Evolutionary conservation across 1,284 basidiomycete genomes (phyloP), one percentile per base, ranked within the genome.

Genomic region (Leccinum griseonigrum): DNA sequence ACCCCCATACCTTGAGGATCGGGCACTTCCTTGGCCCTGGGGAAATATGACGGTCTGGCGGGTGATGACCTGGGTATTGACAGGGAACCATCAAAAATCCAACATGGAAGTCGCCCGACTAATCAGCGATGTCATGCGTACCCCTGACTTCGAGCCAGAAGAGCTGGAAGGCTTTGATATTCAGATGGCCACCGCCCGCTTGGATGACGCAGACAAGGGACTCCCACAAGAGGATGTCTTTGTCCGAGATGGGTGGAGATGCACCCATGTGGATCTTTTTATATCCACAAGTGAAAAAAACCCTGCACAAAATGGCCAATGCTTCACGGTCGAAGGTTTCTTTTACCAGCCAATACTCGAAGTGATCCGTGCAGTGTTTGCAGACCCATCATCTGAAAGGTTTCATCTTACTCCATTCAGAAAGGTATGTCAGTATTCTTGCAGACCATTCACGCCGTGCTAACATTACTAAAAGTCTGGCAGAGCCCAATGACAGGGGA

Each of bases 1-100:
- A 7, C 40, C 38, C 38, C 38, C n/a, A 11, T 10, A 26, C 22
- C 22, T 11, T 7, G 8, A 16, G 11, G 6, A 6, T 29, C 13
- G 7, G 6, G 6, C 40, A 13, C 55, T 54, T 0, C 46, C 54
- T 10, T 62, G 57, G 61, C 50, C 58, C 9, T 62, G 60, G 58
- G 10, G 34, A 3, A 62, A 60, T 18, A 62, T 62, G 54, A 32
- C 54, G 0, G 51, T 60, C 2, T 62, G 60, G 54, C 36, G n/a
- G 2, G 11, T 62, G 2, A 62, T 62, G 58, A 46, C 14, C 0
- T 60, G 54, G 60, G 54, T 9, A 1, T 7, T 55, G 13, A 26
- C 26, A 2, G 28, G 52, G 5, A 26, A 43, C 11, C 13, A 3
- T 3, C 53, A 46, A 14, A 60, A 62, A n/a, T 56, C 58, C 2